phyloP scores from a whole-genome alignment of 176 grass and related monocot species.

The Zoysia japonica region DNA sequence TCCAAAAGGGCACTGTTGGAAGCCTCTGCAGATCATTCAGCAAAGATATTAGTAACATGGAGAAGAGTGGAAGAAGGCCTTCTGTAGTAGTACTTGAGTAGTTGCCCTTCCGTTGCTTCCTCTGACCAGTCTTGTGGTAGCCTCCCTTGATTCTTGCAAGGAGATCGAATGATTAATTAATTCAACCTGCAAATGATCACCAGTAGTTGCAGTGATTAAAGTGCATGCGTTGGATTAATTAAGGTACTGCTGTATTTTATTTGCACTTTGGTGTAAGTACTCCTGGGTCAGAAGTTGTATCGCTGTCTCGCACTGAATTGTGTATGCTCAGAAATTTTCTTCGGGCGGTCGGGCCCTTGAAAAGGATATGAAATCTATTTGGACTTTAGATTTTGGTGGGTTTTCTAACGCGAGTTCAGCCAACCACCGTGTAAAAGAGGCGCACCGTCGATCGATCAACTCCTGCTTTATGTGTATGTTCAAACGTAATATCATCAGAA shows the following conservation, averaged over 20 bases:
- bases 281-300: conserved; percentile 5
- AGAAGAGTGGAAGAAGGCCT: conserved; percentile 1
- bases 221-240: conserved; percentile 2
- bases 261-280: not conserved
- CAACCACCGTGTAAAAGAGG: conserved; percentile 5
- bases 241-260: conserved; percentile 18
- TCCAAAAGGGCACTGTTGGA: conserved; percentile 18
- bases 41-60: not conserved
- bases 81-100: not conserved
- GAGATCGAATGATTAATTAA: not conserved
- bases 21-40: conserved; percentile 20
- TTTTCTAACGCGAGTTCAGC: not conserved
- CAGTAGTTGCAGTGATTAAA: conserved; percentile 23
- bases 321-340: too few species aligned
- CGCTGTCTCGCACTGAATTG: not conserved
- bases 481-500: not conserved
- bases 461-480: not conserved
- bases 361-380: conserved; percentile 12
- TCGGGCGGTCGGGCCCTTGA: not conserved
- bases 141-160: conserved; percentile 30
- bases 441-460: not conserved
- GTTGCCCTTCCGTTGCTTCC: not conserved
- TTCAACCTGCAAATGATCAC: conserved; percentile 26
- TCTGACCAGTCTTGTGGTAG: not conserved
- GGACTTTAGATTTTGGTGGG: conserved; percentile 5